A percentile compares a stretch with the other conserved stretches of the same genome.
Conservation (phyloP, 208 protist genomes). For the Acanthamoeba sp. region DNA sequence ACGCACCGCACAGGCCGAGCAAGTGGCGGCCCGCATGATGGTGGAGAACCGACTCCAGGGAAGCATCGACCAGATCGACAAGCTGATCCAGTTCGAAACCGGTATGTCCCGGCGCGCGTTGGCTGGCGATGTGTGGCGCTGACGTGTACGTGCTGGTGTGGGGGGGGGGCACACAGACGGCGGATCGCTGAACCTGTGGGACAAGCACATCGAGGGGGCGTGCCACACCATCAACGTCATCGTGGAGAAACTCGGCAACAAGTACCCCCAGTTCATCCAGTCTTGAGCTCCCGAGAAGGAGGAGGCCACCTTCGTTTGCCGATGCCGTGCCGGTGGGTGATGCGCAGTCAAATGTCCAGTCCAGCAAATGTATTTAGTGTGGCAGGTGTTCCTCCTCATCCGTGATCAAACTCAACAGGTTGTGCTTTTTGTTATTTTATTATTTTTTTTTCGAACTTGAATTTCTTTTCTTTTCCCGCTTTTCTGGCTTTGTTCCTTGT, state of each 20-base stretch:
- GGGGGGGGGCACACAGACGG: constrained; percentile 28
- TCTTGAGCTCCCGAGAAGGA: too few relatives aligned
- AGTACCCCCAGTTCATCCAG: constrained; percentile 61
- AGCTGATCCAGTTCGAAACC: constrained; percentile 90
- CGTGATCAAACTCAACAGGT: too few relatives aligned
- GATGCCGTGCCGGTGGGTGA: background rate
- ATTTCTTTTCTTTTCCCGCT: background rate
- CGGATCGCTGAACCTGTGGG: constrained; percentile 50
- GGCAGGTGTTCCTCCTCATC: too few relatives aligned
- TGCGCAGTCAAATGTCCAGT: too few relatives aligned
- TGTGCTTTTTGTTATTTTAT: too few relatives aligned
- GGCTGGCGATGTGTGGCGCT: too few relatives aligned
- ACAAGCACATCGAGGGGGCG: constrained; percentile 57
- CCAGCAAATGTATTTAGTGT: too few relatives aligned
- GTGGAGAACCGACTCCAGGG: constrained; percentile 91
- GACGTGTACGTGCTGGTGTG: too few relatives aligned
- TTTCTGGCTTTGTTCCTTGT: constrained; percentile 30
- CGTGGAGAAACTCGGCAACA: constrained; percentile 44
- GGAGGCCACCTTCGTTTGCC: too few relatives aligned
- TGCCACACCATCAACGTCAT: constrained; percentile 54
- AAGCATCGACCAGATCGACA: constrained; percentile 91
- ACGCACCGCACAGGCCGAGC: constrained; percentile 87
- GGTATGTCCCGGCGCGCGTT: constrained; percentile 31
- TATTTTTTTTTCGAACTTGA: background rate
- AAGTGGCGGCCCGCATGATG: constrained; percentile 94